phyloP scores from a whole-genome alignment of 2,329 filamentous ascomycete genomes.

The Metarhizium album region DNA sequence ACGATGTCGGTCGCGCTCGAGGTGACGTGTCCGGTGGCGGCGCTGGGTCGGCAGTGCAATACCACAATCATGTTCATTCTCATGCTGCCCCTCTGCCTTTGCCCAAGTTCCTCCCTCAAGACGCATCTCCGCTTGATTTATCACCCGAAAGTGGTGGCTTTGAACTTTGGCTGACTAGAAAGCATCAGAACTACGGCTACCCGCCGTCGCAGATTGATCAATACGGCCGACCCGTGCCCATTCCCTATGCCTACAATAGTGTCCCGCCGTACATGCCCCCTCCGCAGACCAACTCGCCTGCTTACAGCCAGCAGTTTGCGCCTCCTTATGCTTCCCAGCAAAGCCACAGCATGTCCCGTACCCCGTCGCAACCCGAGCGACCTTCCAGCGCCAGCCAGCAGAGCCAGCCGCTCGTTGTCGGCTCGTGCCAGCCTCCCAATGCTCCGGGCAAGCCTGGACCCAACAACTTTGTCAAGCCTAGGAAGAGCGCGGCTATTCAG shows the following conservation, averaged over 20 bases:
- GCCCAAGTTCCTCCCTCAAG: slow-evolving; percentile 5
- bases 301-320: slow-evolving; percentile 37
- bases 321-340: slow-evolving; percentile 32
- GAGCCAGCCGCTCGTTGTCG: slow-evolving; percentile 47
- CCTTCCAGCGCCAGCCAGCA: slow-evolving; percentile 55
- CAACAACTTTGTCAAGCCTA: slow-evolving; percentile 38
- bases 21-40: slow-evolving; percentile 13
- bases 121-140: slow-evolving; percentile 40
- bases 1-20: slow-evolving; percentile 11
- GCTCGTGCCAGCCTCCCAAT: slow-evolving; percentile 54
- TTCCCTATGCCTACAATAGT: slow-evolving; percentile 33
- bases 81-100: slow-evolving; percentile 3
- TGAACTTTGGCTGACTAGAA: slow-evolving; percentile 62
- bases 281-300: slow-evolving; percentile 35
- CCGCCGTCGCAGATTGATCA: slow-evolving; percentile 31
- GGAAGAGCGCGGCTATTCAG: slow-evolving; percentile 64
- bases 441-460: slow-evolving; percentile 41
- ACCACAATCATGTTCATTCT: slow-evolving; percentile 6
- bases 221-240: slow-evolving; percentile 25
- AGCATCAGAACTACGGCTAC: slow-evolving; percentile 55
- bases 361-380: slow-evolving; percentile 64
- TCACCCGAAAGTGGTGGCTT: slow-evolving; percentile 60
- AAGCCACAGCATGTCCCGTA: slow-evolving; percentile 71
- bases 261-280: slow-evolving; percentile 40
- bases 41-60: slow-evolving; percentile 1